Base-by-base conservation (phyloP, 202 grass and related monocot species). In the Schoenoplectus triqueter region DNA sequence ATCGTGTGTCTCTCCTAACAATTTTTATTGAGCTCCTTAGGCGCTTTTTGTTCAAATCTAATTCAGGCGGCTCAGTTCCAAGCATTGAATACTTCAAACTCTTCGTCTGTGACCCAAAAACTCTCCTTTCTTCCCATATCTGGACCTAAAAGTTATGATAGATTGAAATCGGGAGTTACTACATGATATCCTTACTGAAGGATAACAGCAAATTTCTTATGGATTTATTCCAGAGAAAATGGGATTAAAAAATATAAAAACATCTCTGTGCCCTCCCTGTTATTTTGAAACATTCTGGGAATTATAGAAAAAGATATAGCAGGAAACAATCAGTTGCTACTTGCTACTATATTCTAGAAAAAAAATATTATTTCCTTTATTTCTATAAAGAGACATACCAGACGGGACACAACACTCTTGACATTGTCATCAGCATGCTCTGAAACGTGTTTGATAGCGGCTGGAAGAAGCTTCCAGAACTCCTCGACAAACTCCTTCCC, bases 41-140 rank as follows among this genome's bases (percentile, higher is more conserved):
- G 0, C 90, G 88, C 15, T 92, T 99, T 91, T 96, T 99, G 76
- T 77, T 96, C 84, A 96, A 89, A 89, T 99, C 93, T 89, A 99
- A 86, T 85, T 78, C 80, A 82, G 91, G 90, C 45, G 90, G 87
- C 14, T 86, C 93, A 83, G 82, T 92, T 80, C 96, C 93, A 66
- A 99, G 87, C 82, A 99, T 96, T 82, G 90, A 89, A 68, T 96
- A 93, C 75, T 89, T 99, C 77, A 99, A 84, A 79, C 90, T 86
- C 47, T 84, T 86, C 21, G 93, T 88, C 88, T 81, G 88, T 78
- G 93, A 99, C 59, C 96, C 96, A 86, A 99, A 99, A 84, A 99
- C 96, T 90, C 91, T 92, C 73, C 96, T 96, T 91, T 99, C 93
- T 89, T 99, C 93, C 96, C 96, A 99, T 83, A 99, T 99, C 68